phyloP scores from a whole-genome alignment of 495 filamentous ascomycete genomes.

The Lasiosphaeria hispida region DNA sequence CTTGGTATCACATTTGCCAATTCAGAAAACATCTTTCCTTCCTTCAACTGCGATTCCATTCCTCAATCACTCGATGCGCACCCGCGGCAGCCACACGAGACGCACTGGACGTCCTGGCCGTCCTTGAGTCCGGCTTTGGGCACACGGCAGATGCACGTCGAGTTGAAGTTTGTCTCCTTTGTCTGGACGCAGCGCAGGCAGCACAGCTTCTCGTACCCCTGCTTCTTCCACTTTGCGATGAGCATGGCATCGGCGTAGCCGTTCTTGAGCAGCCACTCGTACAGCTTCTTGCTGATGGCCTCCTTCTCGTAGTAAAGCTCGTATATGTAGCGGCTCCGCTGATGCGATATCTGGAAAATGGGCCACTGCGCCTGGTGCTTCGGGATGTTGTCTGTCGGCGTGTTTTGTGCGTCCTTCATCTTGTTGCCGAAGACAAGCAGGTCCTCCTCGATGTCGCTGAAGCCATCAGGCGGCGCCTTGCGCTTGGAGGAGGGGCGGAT shows the following conservation, averaged over 20 bases:
- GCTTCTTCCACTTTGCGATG: constrained; percentile 99
- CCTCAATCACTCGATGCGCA: constrained; percentile 79
- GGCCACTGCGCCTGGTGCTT: constrained; percentile 92
- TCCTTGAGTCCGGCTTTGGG: constrained; percentile 90
- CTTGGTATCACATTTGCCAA: not conserved
- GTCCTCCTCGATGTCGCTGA: constrained; percentile 95
- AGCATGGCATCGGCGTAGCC: constrained; percentile 90
- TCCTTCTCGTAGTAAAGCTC: constrained; percentile 98
- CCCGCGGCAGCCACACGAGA: constrained; percentile 92
- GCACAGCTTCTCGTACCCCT: constrained; percentile 98
- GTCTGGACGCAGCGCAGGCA: constrained; percentile 96
- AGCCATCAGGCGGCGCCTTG: constrained; percentile 92
- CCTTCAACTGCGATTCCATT: not conserved
- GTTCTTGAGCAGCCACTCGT: constrained; percentile 97
- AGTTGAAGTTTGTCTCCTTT: constrained; percentile 98
- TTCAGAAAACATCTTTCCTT: not conserved
- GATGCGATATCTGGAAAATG: constrained; percentile 95
- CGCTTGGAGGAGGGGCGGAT: constrained; percentile 72
- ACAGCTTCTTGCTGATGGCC: constrained; percentile 84
- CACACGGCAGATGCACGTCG: constrained; percentile 95
- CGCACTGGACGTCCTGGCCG: constrained; percentile 85
- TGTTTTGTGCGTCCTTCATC: constrained; percentile 97
- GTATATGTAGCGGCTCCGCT: constrained; percentile 90
- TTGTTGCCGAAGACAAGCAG: constrained; percentile 94
- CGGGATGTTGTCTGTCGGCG: constrained; percentile 50